Conservation (phyloP, 2,329 filamentous ascomycete species). For the Scytalidium sp. region DNA sequence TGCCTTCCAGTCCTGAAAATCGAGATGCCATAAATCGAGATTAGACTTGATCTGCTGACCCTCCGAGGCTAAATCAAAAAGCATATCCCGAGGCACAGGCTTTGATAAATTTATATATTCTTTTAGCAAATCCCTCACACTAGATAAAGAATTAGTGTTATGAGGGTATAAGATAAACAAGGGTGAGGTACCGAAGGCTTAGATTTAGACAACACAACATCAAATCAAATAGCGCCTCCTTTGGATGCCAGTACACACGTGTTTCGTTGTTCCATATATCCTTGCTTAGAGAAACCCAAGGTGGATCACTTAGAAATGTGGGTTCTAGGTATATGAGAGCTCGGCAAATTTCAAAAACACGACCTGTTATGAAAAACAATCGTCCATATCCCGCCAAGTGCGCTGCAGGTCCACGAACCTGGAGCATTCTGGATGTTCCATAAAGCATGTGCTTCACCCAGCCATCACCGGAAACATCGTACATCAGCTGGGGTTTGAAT, state of each 20-base stretch:
- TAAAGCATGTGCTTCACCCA: slow-evolving; percentile 22
- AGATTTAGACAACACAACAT: slow-evolving; percentile 15
- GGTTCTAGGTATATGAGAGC: slow-evolving; percentile 14
- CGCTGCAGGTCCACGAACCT: slow-evolving; percentile 14
- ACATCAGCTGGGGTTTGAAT: slow-evolving; percentile 15
- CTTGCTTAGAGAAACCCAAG: slow-evolving; percentile 11
- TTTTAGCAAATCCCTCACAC: background rate
- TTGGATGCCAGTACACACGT: slow-evolving; percentile 14
- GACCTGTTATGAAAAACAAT: slow-evolving; percentile 18
- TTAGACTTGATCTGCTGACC: slow-evolving; percentile 7
- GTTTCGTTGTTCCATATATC: slow-evolving; percentile 8
- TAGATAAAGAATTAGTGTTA: background rate
- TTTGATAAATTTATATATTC: background rate
- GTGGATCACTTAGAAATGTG: slow-evolving; percentile 12
- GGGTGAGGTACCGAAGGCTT: slow-evolving; percentile 6
- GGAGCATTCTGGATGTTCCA: slow-evolving; percentile 19
- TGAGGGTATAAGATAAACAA: background rate
- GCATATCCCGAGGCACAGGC: background rate
- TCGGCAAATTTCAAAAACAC: slow-evolving; percentile 20
- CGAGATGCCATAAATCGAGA: slow-evolving; percentile 11
- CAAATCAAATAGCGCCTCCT: slow-evolving; percentile 16
- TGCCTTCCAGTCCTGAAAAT: background rate
- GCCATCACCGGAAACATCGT: slow-evolving; percentile 15
- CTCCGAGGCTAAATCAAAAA: slow-evolving; percentile 7
- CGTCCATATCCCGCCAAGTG: slow-evolving; percentile 10